Evolutionary conservation across 176 grass and related monocot genomes (phyloP), one percentile per base, ranked within the genome.

Genomic region (Aegilops umbellulata): DNA sequence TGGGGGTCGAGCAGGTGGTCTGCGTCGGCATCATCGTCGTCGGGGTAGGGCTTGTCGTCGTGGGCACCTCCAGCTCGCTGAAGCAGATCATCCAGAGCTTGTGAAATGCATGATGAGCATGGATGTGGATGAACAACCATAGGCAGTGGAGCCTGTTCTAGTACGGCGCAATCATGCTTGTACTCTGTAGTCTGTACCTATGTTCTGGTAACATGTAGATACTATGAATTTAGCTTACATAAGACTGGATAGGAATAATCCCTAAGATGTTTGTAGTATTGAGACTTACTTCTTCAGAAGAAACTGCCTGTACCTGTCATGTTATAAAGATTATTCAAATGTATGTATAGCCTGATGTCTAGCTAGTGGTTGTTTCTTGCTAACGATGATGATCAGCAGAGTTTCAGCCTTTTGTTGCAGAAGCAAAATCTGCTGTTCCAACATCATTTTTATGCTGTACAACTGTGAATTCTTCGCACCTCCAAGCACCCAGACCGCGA

Each of bases 51-150:
- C 31, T 95, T 27, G 88, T 92, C 42, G 78, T 77, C 30, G 25
- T 93, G 60, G 95, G 95, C 64, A 98, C 95, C 31, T 93, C 85
- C 82, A 85, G 85, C n/a, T 95, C 95, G 5, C 38, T 98, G 67
- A 92, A 88, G 41, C 76, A 93, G 53, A 98, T 97, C 8, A 46
- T 84, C 49, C 82, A 74, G 80, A 95, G 84, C 74, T 78, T 97
- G 77, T 98, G 69, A 94, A 91, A 53, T 25, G 16, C 0, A 19
- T 79, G 29, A 75, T 29, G 68, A 79, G 23, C 78, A 85, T 10
- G 82, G 83, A 49, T 78, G 85, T 25, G 78, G n/a, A 60, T 0
- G 17, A 32, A 36, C 38, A 24, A 47, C 38, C 10, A 20, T 69
- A 62, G 30, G 53, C 7, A 53, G 65, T 39, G 23, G 4, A 61